These are phyloP conservation scores for Micractinium sp. DNA, from an alignment of 139 green algal species.

Conservation along the genomic window DNA sequence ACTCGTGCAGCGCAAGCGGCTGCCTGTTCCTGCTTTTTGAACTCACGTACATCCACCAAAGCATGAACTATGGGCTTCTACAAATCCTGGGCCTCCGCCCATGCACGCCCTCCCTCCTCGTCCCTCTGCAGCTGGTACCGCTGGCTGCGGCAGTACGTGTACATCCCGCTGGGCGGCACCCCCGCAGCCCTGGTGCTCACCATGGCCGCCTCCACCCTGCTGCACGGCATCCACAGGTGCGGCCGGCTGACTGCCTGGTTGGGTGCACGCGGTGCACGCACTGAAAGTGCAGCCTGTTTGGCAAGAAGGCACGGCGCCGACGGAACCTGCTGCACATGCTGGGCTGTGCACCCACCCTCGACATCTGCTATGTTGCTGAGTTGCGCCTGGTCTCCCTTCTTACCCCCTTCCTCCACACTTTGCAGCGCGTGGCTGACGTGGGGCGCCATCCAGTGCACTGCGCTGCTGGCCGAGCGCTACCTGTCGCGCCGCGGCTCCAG, in stretches of 20 bases:
- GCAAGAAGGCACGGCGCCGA: neutral
- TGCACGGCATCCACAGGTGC: slow-evolving; percentile 12
- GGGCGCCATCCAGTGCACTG: slow-evolving; percentile 16
- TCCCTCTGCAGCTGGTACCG: slow-evolving; percentile 5
- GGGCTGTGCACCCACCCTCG: neutral
- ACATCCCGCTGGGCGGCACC: neutral
- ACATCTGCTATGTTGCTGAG: neutral
- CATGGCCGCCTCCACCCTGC: slow-evolving; percentile 2
- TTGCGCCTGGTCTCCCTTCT: neutral
- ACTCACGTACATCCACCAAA: too few species aligned
- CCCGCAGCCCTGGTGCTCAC: neutral
- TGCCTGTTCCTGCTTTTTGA: too few species aligned
- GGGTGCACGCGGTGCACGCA: too few species aligned
- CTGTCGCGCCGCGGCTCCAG: neutral
- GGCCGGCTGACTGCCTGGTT: too few species aligned
- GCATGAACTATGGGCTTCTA: too few species aligned
- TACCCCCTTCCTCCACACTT: neutral
- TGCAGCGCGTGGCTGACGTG: slow-evolving; percentile 29
- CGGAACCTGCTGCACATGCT: neutral
- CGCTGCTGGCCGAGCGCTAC: slow-evolving; percentile 1
- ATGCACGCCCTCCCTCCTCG: neutral
- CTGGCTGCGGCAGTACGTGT: slow-evolving; percentile 33
- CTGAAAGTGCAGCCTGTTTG: neutral
- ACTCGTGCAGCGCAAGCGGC: too few species aligned
- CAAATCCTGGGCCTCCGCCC: too few species aligned